Conservation (phyloP, 352 stramenopile species). For the Phytopythium montanum region DNA sequence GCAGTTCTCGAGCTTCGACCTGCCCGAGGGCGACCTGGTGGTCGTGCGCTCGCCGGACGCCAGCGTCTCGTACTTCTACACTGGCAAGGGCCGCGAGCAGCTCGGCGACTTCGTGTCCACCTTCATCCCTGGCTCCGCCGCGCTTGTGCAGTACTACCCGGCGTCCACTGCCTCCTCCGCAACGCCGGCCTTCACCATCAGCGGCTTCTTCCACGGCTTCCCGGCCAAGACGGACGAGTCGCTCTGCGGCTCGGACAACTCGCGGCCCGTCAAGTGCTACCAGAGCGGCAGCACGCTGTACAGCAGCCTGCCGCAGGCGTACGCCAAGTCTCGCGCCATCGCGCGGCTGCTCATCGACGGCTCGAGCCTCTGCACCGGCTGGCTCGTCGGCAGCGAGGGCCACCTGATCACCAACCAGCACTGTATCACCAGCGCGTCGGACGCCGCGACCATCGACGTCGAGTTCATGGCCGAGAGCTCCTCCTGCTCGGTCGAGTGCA, state of each 20-base stretch:
- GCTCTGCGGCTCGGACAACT: constrained; percentile 29
- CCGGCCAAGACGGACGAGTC: constrained; percentile 12
- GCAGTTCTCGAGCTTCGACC: constrained; percentile 27
- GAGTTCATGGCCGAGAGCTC: constrained; percentile 64
- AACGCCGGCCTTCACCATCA: constrained; percentile 19
- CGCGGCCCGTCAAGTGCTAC: constrained; percentile 26
- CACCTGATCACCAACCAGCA: constrained; percentile 66
- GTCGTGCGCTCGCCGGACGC: constrained; percentile 27
- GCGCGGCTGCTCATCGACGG: constrained; percentile 28
- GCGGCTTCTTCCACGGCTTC: constrained; percentile 17
- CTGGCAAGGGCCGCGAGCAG: constrained; percentile 13
- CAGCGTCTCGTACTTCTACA: constrained; percentile 15
- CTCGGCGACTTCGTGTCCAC: constrained; percentile 16
- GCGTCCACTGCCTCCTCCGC: constrained; percentile 23
- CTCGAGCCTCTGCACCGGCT: constrained; percentile 29
- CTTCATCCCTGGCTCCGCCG: constrained; percentile 21
- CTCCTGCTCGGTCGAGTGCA: constrained; percentile 43
- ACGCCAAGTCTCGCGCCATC: constrained; percentile 15
- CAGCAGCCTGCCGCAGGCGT: constrained; percentile 10
- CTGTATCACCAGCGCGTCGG: constrained; percentile 37
- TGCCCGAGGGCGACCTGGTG: constrained; percentile 31
- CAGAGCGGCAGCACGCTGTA: constrained; percentile 9
- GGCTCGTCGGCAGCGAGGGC: constrained; percentile 56
- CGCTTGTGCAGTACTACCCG: constrained; percentile 51
- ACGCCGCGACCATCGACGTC: constrained; percentile 25